Conservation (phyloP, 805 yeast species). For the Tetrapisispora pingtungensis region DNA sequence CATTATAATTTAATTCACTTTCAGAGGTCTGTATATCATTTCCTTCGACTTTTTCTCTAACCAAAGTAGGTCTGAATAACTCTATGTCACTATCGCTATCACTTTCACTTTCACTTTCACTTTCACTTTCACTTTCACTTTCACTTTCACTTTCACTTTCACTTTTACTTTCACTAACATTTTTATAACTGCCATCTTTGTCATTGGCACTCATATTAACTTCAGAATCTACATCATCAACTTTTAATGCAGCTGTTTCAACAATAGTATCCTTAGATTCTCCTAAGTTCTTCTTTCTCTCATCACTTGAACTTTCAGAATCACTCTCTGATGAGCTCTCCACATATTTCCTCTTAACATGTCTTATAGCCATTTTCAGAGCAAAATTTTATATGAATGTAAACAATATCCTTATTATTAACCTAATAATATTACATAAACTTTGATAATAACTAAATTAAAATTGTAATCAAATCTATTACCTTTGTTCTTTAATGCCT, state of each 20-base stretch:
- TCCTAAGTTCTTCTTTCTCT: neutral
- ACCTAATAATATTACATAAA: too few species aligned
- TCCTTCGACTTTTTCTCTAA: neutral
- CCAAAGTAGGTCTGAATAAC: slow-evolving; percentile 22
- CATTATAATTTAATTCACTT: neutral
- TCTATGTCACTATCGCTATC: slow-evolving; percentile 13
- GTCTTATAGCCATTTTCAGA: slow-evolving; percentile 15
- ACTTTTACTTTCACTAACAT: slow-evolving; percentile 1
- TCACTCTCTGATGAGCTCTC: neutral
- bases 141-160: slow-evolving; percentile 1
- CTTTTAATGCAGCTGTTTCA: too few species aligned
- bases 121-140: slow-evolving; percentile 2
- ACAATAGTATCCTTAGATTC: neutral
- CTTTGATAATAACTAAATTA: too few species aligned
- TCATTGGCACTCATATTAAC: too few species aligned
- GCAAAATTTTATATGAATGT: too few species aligned
- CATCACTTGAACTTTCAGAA: slow-evolving; percentile 2
- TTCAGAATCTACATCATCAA: too few species aligned
- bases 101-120: slow-evolving; percentile 7
- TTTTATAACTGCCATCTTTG: too few species aligned
- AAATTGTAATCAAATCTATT: too few species aligned
- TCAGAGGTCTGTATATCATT: neutral
- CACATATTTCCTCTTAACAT: slow-evolving; percentile 10
- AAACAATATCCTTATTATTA: too few species aligned
- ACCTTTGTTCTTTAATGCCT: too few species aligned